phyloP scores from a whole-genome alignment of 164 flowering plant species.

The Platanus orientalis region DNA sequence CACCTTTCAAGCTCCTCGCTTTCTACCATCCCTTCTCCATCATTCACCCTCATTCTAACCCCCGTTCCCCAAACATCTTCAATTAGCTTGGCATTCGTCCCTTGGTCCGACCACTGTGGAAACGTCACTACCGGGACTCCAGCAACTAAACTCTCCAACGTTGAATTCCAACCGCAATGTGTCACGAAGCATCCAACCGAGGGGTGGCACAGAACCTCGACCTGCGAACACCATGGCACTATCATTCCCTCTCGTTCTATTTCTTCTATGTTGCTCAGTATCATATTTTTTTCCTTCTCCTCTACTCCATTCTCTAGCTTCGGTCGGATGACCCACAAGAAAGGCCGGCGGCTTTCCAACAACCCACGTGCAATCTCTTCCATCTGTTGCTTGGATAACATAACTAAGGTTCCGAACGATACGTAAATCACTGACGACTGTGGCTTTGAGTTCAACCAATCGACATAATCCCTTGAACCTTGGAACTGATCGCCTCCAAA shows the following conservation, averaged over 20 bases:
- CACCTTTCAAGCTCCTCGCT: slow-evolving; percentile 29
- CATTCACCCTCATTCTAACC: not conserved
- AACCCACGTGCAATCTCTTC: slow-evolving; percentile 20
- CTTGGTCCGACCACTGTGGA: slow-evolving; percentile 37
- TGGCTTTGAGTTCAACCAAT: slow-evolving; percentile 18
- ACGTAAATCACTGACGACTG: slow-evolving; percentile 16
- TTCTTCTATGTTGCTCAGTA: not conserved
- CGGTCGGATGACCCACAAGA: slow-evolving; percentile 25
- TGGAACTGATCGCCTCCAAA: not conserved
- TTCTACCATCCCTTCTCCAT: slow-evolving; percentile 20
- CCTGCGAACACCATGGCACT: slow-evolving; percentile 37
- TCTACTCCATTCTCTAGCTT: not conserved
- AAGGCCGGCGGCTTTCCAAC: slow-evolving; percentile 14
- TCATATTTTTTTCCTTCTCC: not conserved
- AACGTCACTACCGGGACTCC: slow-evolving; percentile 37
- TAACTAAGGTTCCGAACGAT: slow-evolving; percentile 16
- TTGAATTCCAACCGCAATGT: slow-evolving; percentile 51
- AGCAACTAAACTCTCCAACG: slow-evolving; percentile 4
- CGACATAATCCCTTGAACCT: not conserved
- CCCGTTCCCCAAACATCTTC: slow-evolving; percentile 20
- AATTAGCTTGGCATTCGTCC: slow-evolving; percentile 31
- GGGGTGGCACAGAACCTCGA: slow-evolving; percentile 33
- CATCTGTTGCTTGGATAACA: slow-evolving; percentile 12
- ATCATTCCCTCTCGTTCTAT: slow-evolving; percentile 21
- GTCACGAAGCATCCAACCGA: slow-evolving; percentile 36